Evolutionary conservation across 1,284 basidiomycete genomes (phyloP).

Genomic region (Ganoderma multipileum): DNA sequence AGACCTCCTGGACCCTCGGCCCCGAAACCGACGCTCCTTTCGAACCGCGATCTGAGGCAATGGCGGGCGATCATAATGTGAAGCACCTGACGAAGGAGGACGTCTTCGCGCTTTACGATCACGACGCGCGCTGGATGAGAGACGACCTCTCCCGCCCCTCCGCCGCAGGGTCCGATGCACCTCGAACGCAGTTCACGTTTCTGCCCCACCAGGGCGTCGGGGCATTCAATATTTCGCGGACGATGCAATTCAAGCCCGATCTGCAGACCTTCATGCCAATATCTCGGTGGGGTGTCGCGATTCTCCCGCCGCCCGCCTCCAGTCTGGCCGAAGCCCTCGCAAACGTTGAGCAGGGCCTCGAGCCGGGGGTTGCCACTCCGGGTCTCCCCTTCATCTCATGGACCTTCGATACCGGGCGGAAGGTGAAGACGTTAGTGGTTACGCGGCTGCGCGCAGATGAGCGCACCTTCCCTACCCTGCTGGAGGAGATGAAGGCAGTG

Average conservation of each 20-base stretch:
- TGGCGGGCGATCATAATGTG: constrained; percentile 2
- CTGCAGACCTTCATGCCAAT: constrained; percentile 25
- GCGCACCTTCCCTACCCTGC: constrained; percentile 47
- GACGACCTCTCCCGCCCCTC: constrained; percentile 28
- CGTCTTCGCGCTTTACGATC: constrained; percentile 30
- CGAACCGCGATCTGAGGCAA: background rate
- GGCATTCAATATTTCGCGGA: constrained; percentile 45
- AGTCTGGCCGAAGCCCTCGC: constrained; percentile 14
- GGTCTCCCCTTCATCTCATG: constrained; percentile 3
- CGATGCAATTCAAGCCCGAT: constrained; percentile 29
- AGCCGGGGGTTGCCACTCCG: background rate
- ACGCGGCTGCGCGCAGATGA: constrained; percentile 53
- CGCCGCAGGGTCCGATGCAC: constrained; percentile 9
- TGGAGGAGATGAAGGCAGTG: constrained; percentile 46
- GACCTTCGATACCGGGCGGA: constrained; percentile 38
- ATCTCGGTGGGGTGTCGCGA: constrained; percentile 50
- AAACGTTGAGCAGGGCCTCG: background rate
- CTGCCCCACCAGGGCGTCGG: constrained; percentile 54
- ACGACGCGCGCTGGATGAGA: constrained; percentile 32
- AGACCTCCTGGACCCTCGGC: constrained; percentile 49
- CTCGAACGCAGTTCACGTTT: constrained; percentile 45
- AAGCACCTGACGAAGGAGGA: constrained; percentile 33
- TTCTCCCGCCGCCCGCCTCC: constrained; percentile 16
- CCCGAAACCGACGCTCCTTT: background rate
- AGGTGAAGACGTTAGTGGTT: constrained; percentile 50